Conservation (phyloP, 1,139 yeast genomes). For the Eremothecium sinecaudum region DNA sequence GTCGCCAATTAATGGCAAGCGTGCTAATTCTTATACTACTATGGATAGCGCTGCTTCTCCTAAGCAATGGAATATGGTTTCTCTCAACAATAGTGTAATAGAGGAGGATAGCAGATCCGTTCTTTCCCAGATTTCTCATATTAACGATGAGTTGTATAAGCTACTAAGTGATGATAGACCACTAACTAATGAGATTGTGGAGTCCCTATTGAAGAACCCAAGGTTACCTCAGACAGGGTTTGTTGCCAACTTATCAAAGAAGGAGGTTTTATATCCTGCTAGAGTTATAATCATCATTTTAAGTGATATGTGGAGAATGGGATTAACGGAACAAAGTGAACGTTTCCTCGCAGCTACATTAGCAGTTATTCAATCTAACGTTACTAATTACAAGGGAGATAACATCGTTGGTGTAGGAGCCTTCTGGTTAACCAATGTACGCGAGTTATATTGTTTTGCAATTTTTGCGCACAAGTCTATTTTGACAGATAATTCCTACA, state of each 20-base stretch:
- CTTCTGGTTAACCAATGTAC: constrained; percentile 95
- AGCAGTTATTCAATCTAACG: constrained; percentile 77
- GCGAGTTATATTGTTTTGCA: constrained; percentile 89
- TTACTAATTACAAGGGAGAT: constrained; percentile 63
- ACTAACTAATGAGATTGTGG: constrained; percentile 76
- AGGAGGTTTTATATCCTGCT: constrained; percentile 94
- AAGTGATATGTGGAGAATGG: constrained; percentile 98
- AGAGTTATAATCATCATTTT: constrained; percentile 85
- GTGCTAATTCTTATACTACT: constrained; percentile 13
- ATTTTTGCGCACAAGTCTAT: constrained; percentile 89
- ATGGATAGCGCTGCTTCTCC: constrained; percentile 11
- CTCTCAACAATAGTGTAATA: constrained; percentile 14
- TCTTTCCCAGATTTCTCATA: constrained; percentile 44
- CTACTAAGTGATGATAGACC: constrained; percentile 71
- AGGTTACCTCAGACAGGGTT: constrained; percentile 82
- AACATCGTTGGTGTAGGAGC: constrained; percentile 90
- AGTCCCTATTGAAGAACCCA: constrained; percentile 79
- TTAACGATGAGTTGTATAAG: constrained; percentile 63
- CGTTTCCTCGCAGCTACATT: constrained; percentile 83
- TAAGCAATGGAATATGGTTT: constrained; percentile 15
- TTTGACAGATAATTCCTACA: constrained; percentile 67
- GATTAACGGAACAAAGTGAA: constrained; percentile 87
- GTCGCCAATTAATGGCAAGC: constrained; percentile 18
- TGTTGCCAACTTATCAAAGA: constrained; percentile 71
- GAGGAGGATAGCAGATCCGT: constrained; percentile 42